phyloP scores from a whole-genome alignment of 2,329 filamentous ascomycete species.

The Cytospora schulzeri region DNA sequence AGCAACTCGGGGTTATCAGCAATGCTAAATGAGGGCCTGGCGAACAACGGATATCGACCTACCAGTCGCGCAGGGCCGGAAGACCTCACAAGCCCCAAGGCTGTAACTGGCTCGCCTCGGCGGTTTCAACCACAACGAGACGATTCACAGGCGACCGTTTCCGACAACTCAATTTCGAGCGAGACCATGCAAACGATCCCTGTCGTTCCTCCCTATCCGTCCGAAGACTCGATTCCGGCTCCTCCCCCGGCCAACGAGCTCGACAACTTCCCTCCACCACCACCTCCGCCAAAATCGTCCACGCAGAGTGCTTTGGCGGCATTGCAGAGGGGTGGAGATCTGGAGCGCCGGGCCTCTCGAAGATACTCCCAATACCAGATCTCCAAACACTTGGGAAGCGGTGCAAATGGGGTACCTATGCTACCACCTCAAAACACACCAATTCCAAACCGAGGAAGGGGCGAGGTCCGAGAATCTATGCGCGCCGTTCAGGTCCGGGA shows the following conservation, averaged over 20 bases:
- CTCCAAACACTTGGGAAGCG: slow-evolving; percentile 84
- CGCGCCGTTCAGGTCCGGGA: slow-evolving; percentile 63
- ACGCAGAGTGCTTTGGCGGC: slow-evolving; percentile 89
- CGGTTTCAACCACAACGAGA: slow-evolving; percentile 53
- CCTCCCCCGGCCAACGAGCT: slow-evolving; percentile 46
- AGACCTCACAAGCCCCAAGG: slow-evolving; percentile 32
- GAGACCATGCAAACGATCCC: slow-evolving; percentile 75
- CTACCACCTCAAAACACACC: slow-evolving; percentile 82
- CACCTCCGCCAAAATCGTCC: slow-evolving; percentile 78
- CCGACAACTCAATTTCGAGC: slow-evolving; percentile 70
- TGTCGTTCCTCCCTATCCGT: slow-evolving; percentile 71
- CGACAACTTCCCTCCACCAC: slow-evolving; percentile 71
- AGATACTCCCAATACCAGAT: slow-evolving; percentile 97
- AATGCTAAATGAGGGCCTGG: slow-evolving; percentile 61
- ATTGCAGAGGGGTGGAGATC: slow-evolving; percentile 85
- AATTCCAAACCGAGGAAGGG: slow-evolving; percentile 79
- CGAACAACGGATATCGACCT: slow-evolving; percentile 51
- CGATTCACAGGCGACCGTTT: slow-evolving; percentile 53
- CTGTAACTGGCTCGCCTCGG: slow-evolving; percentile 49
- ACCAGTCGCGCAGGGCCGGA: slow-evolving; percentile 39
- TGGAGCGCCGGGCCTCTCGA: slow-evolving; percentile 89
- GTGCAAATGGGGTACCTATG: slow-evolving; percentile 80
- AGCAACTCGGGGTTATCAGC: slow-evolving; percentile 61
- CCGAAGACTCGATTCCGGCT: slow-evolving; percentile 55
- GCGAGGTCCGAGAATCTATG: slow-evolving; percentile 81